Evolutionary conservation across 345 rosid species (phyloP).

Genomic region (Populus nigra): DNA sequence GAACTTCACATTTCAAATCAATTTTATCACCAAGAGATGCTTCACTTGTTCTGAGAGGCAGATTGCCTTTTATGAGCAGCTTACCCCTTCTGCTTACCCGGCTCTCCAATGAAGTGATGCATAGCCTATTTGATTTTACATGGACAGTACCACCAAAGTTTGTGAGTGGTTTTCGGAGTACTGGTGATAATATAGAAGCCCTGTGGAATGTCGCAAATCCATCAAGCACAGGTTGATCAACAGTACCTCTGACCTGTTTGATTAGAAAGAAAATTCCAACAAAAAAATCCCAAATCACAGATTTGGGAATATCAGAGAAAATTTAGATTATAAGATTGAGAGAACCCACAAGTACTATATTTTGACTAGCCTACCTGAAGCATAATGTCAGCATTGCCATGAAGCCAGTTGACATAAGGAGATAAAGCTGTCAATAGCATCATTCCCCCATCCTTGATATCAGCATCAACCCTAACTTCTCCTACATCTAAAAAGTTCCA

Average conservation of each 20-base stretch:
- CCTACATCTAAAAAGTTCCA: constrained; percentile 93
- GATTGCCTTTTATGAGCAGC: constrained; percentile 76
- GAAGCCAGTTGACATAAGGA: constrained; percentile 88
- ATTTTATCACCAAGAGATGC: constrained; percentile 69
- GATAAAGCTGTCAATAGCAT: constrained; percentile 87
- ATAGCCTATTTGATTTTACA: constrained; percentile 85
- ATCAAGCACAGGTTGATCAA: constrained; percentile 84
- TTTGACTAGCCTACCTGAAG: constrained; percentile 59
- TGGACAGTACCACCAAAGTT: constrained; percentile 82
- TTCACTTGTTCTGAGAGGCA: constrained; percentile 83
- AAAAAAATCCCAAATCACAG: no score
- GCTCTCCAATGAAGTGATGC: constrained; percentile 77
- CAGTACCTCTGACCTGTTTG: constrained; percentile 87
- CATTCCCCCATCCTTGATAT: constrained; percentile 98
- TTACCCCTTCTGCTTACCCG: constrained; percentile 90
- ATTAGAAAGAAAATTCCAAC: constrained; percentile 9
- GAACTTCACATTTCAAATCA: constrained; percentile 89
- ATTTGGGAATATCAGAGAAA: no score
- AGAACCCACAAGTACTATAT: not conserved
- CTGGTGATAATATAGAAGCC: constrained; percentile 89
- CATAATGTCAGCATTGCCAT: constrained; percentile 86
- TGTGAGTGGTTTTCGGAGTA: constrained; percentile 81
- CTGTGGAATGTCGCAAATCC: constrained; percentile 90
- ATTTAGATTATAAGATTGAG: not conserved
- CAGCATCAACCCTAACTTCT: constrained; percentile 93